A percentile compares a stretch with the other conserved stretches of the same genome.
Conservation (phyloP, 176 grass and related monocot species). For the Oryza australiensis region DNA sequence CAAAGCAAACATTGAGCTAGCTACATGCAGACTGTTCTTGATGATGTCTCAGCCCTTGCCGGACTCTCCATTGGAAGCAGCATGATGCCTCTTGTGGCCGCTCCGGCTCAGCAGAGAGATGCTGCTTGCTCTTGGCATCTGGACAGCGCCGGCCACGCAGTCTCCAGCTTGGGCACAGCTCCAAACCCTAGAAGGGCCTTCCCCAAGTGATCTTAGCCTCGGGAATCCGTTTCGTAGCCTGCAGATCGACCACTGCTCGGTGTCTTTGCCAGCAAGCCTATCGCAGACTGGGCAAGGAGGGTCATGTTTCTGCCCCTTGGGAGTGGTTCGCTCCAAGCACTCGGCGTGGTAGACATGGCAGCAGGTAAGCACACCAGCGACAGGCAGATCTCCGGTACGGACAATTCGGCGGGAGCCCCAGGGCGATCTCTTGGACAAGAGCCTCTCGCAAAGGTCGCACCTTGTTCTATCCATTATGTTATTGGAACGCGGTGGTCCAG, state of each 20-base stretch:
- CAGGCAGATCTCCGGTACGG: conserved; percentile 67
- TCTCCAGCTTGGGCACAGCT: conserved; percentile 63
- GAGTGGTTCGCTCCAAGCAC: conserved; percentile 65
- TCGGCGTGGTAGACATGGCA: conserved; percentile 84
- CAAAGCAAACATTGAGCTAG: neutral
- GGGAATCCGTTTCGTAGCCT: conserved; percentile 66
- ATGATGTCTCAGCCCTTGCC: conserved; percentile 38
- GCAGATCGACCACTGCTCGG: conserved; percentile 68
- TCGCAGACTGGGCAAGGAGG: conserved; percentile 71
- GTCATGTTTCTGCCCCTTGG: conserved; percentile 67
- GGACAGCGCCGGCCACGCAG: conserved; percentile 42
- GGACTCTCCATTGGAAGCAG: conserved; percentile 38
- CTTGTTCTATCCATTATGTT: conserved; percentile 40
- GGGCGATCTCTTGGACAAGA: conserved; percentile 68
- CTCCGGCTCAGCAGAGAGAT: conserved; percentile 28
- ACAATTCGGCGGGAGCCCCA: conserved; percentile 70
- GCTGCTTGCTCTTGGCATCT: conserved; percentile 43
- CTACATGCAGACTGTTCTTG: conserved; percentile 30
- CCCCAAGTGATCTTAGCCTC: conserved; percentile 61
- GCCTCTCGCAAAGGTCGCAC: conserved; percentile 63
- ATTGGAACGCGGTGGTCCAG: conserved; percentile 17
- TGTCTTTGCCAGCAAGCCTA: conserved; percentile 51
- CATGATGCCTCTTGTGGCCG: conserved; percentile 51
- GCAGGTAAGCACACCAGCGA: conserved; percentile 68
- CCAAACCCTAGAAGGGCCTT: conserved; percentile 72